Evolutionary conservation across 108 stramenopile species (phyloP).

Genomic region (Nitzschia inconspicua): DNA sequence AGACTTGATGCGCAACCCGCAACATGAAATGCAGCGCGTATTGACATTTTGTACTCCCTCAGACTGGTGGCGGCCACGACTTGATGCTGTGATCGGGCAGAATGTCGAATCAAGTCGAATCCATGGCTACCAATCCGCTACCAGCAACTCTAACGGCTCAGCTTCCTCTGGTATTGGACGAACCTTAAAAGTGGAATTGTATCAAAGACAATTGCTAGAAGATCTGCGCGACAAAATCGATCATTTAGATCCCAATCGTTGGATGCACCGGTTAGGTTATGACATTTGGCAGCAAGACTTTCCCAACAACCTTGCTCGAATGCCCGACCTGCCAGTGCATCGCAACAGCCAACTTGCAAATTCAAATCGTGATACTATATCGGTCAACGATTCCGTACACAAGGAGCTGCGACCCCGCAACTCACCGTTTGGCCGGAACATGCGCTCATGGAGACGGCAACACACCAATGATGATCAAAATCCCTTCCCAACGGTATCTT

Average conservation of each 20-base stretch:
- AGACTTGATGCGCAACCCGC: constrained; percentile 60
- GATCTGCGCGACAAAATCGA: background rate
- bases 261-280: constrained; percentile 62
- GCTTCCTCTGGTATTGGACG: constrained; percentile 6
- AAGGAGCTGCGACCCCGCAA: constrained; percentile 38
- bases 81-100: background rate
- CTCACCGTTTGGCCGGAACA: constrained; percentile 62
- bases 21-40: constrained; percentile 42
- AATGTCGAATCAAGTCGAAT: too few relatives aligned
- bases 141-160: too few relatives aligned
- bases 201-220: background rate
- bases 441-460: constrained; percentile 60
- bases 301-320: constrained; percentile 43
- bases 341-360: too few relatives aligned
- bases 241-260: background rate
- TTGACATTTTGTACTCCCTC: constrained; percentile 34
- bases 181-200: background rate
- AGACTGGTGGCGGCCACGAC: constrained; percentile 3
- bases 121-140: too few relatives aligned
- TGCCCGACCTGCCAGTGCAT: background rate
- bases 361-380: background rate
- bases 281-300: constrained; percentile 56
- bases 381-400: constrained; percentile 6
- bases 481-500: constrained; percentile 62
- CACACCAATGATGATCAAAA: constrained; percentile 54